A percentile compares a stretch with the other conserved stretches of the same genome.
These are phyloP conservation scores for Pichia sp. DNA, from an alignment of 1,139 yeast species.

Conservation along the genomic window DNA sequence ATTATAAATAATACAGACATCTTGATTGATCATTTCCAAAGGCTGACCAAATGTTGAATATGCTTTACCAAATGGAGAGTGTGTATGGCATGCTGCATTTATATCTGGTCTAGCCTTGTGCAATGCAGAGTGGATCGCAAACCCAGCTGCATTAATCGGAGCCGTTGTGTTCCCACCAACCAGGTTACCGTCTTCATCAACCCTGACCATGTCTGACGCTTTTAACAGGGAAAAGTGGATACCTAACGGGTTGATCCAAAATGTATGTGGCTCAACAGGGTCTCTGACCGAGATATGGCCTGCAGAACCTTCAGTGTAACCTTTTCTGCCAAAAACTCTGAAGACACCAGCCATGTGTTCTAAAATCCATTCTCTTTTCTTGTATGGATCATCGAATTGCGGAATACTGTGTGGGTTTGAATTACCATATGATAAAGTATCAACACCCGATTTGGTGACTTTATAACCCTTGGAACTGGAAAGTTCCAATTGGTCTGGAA, in stretches of 20 bases:
- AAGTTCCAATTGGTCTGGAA: neutral
- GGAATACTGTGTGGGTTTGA: conserved; percentile 48
- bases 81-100: conserved; percentile 78
- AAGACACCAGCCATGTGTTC: conserved; percentile 82
- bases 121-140: conserved; percentile 69
- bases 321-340: conserved; percentile 67
- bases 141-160: conserved; percentile 68
- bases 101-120: conserved; percentile 77
- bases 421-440: conserved; percentile 30
- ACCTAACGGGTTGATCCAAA: conserved; percentile 77
- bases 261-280: conserved; percentile 62
- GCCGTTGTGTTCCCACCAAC: conserved; percentile 44
- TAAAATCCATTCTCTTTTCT: conserved; percentile 55
- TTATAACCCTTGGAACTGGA: neutral
- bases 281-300: conserved; percentile 80
- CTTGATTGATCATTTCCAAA: conserved; percentile 76
- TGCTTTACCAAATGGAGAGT: conserved; percentile 68
- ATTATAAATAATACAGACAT: conserved; percentile 61
- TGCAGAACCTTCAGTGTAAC: conserved; percentile 70
- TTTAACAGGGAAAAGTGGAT: conserved; percentile 63
- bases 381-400: conserved; percentile 41
- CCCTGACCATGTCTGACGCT: conserved; percentile 71
- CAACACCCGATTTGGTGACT: neutral
- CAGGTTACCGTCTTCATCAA: conserved; percentile 58
- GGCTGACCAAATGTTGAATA: conserved; percentile 66